These are phyloP conservation scores for Cryptococcus neoformans DNA, from an alignment of 1,284 basidiomycete genomes.

Conservation along the genomic window DNA sequence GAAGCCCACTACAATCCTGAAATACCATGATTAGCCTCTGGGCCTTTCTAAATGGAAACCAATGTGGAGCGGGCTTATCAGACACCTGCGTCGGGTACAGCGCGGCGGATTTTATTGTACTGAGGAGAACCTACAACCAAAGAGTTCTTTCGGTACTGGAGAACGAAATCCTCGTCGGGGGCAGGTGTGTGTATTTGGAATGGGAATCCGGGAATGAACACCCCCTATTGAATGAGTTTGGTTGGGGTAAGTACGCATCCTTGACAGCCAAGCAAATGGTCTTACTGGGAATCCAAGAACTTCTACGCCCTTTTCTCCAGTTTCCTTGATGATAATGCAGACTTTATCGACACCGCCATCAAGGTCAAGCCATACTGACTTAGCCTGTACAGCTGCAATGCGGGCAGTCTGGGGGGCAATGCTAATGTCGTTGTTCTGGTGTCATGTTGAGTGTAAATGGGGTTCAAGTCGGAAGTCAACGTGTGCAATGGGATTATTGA, in stretches of 20 bases:
- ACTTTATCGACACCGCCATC: slow-evolving; percentile 13
- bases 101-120: slow-evolving; percentile 12
- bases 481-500: no score
- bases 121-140: slow-evolving; percentile 10
- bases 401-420: slow-evolving; percentile 1
- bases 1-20: slow-evolving; percentile 12
- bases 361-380: slow-evolving; percentile 13
- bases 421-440: no score
- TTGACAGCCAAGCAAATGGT: background rate
- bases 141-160: slow-evolving; percentile 14
- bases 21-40: background rate
- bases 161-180: slow-evolving; percentile 9
- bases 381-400: slow-evolving; percentile 12
- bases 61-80: no score
- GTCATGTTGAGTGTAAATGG: no score
- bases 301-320: slow-evolving; percentile 12
- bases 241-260: no score
- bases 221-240: slow-evolving; percentile 3
- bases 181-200: slow-evolving; percentile 7
- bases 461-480: no score
- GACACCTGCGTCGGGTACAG: slow-evolving; percentile 6
- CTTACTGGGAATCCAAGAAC: slow-evolving; percentile 12
- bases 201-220: slow-evolving; percentile 13
- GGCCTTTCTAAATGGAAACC: background rate
- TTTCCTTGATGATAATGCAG: slow-evolving; percentile 11